A percentile compares a stretch with the other conserved stretches of the same genome.
Conservation (phyloP, 2,329 filamentous ascomycete species). For the Stagonosporopsis vannaccii region DNA sequence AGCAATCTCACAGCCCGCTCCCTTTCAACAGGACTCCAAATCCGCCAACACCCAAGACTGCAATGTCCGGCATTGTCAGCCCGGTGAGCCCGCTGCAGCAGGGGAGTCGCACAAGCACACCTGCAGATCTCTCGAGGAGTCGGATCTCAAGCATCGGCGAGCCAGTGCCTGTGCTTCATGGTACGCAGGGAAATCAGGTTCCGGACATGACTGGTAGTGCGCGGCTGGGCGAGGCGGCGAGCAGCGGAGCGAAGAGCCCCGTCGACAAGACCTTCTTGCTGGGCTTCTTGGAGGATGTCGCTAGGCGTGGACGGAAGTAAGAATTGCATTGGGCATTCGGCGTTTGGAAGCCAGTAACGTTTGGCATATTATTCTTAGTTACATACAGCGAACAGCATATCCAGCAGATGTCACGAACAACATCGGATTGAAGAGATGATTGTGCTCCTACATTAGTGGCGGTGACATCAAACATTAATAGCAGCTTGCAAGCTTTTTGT, state of each 20-base stretch:
- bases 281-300: constrained; percentile 71
- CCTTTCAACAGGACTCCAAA: constrained; percentile 30
- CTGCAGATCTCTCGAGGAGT: constrained; percentile 37
- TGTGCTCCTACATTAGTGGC: too few relatives aligned
- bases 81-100: constrained; percentile 48
- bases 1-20: constrained; percentile 28
- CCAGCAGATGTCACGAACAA: not conserved
- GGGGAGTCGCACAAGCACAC: constrained; percentile 35
- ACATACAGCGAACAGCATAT: not conserved
- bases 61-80: constrained; percentile 47
- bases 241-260: constrained; percentile 52
- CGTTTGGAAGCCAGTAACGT: not conserved
- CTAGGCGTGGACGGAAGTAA: constrained; percentile 37
- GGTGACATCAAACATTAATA: too few relatives aligned
- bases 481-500: too few relatives aligned
- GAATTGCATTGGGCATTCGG: not conserved
- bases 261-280: constrained; percentile 79
- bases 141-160: constrained; percentile 49
- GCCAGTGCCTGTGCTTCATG: not conserved
- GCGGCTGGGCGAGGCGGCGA: not conserved
- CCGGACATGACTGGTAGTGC: not conserved
- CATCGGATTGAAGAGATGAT: not conserved
- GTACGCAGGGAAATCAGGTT: not conserved
- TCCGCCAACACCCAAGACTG: constrained; percentile 39
- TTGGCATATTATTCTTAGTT: not conserved